phyloP scores from a whole-genome alignment of 805 yeast species.

The Blastobotrys terrestris region DNA sequence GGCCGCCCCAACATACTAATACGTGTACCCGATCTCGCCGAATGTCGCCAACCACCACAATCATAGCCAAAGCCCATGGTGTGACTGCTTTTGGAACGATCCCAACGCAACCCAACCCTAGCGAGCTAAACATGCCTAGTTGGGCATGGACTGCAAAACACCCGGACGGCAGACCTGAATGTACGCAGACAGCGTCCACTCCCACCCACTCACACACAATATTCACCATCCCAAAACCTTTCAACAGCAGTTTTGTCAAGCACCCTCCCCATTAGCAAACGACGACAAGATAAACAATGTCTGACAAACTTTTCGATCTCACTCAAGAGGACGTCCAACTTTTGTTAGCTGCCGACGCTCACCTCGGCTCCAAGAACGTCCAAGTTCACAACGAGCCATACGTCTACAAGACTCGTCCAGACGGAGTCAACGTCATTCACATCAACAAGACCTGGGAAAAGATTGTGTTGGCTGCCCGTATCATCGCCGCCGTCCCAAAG shows the following conservation, averaged over 20 bases:
- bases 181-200: not conserved
- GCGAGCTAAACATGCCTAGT: too few relatives aligned
- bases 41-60: too few relatives aligned
- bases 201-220: not conserved
- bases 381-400: slow-evolving; percentile 78
- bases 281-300: slow-evolving; percentile 12
- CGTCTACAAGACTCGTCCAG: slow-evolving; percentile 97
- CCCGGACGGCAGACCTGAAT: not conserved
- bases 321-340: slow-evolving; percentile 99
- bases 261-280: not conserved
- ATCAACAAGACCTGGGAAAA: slow-evolving; percentile 99
- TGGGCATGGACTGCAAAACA: too few relatives aligned
- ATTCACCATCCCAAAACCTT: not conserved
- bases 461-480: slow-evolving; percentile 98
- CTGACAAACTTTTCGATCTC: slow-evolving; percentile 38
- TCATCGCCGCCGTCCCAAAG: slow-evolving; percentile 99
- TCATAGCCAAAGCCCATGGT: too few relatives aligned
- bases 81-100: too few relatives aligned
- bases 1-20: too few relatives aligned
- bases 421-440: slow-evolving; percentile 98
- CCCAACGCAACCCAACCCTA: too few relatives aligned
- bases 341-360: slow-evolving; percentile 98
- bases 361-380: slow-evolving; percentile 99
- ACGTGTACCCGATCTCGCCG: too few relatives aligned
- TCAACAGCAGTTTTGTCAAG: not conserved